Evolutionary conservation across 306 rosid genomes (phyloP).

Genomic region (Luffa aegyptiaca): DNA sequence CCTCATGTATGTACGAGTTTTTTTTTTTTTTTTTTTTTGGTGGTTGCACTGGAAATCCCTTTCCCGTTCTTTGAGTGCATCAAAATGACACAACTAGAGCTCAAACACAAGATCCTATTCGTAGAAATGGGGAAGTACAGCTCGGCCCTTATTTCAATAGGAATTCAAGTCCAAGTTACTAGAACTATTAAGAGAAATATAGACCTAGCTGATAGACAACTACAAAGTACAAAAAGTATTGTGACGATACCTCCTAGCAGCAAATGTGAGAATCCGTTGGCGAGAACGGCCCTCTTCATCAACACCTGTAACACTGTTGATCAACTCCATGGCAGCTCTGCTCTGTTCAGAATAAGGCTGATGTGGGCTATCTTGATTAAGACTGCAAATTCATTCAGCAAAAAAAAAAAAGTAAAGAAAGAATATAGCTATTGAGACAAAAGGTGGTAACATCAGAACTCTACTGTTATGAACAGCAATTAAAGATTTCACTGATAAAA

Average conservation of each 20-base stretch:
- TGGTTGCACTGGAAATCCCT: background rate
- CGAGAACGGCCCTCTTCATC: conserved; percentile 98
- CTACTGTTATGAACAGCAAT: background rate
- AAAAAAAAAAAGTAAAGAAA: background rate
- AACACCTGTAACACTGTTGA: conserved; percentile 69
- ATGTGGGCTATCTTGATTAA: conserved; percentile 55
- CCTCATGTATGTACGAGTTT: background rate
- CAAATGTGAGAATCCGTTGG: conserved; percentile 91
- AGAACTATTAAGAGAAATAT: background rate
- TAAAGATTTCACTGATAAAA: background rate
- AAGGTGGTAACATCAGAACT: background rate
- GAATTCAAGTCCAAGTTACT: background rate
- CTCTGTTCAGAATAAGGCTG: conserved; percentile 50
- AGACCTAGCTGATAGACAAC: background rate
- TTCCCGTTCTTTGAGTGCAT: background rate
- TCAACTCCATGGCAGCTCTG: conserved; percentile 84
- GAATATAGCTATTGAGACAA: background rate
- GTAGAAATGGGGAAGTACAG: background rate
- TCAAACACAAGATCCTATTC: background rate
- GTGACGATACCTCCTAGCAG: conserved; percentile 73
- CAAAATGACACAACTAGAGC: background rate
- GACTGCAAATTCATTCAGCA: conserved; percentile 15
- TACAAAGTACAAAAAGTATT: background rate
- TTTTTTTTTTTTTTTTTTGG: background rate
- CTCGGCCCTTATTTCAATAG: background rate